Evolutionary conservation across 129 eudicot genomes (phyloP).

Genomic region (Pittosporum tobira): DNA sequence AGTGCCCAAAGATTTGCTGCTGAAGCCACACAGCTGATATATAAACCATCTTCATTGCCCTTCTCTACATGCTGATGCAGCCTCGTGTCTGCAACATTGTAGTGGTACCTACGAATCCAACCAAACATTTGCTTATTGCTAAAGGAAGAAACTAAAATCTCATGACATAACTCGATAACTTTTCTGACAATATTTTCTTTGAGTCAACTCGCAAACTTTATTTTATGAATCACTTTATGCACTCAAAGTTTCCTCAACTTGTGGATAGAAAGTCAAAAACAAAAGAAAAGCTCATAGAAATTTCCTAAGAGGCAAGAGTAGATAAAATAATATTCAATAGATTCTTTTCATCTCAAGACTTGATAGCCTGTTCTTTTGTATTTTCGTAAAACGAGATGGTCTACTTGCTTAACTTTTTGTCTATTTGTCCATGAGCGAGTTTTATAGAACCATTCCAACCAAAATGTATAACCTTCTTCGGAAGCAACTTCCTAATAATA

Average conservation of each 20-base stretch:
- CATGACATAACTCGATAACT: neutral
- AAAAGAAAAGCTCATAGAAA: too few relatives aligned
- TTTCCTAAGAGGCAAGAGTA: neutral
- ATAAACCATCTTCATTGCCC: conserved; percentile 84
- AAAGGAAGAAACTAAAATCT: neutral
- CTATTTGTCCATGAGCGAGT: too few relatives aligned
- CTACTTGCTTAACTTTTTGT: too few relatives aligned
- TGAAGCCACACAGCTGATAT: conserved; percentile 87
- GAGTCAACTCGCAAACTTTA: neutral
- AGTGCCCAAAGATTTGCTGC: conserved; percentile 86
- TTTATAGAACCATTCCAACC: too few relatives aligned
- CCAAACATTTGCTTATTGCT: neutral
- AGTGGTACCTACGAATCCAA: conserved; percentile 65
- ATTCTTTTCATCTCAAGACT: too few relatives aligned
- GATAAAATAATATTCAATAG: too few relatives aligned
- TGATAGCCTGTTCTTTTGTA: too few relatives aligned
- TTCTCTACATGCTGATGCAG: conserved; percentile 85
- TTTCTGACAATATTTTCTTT: neutral
- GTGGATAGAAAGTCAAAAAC: too few relatives aligned
- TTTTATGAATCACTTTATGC: neutral
- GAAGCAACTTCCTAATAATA: too few relatives aligned
- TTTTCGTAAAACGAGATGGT: too few relatives aligned
- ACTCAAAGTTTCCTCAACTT: too few relatives aligned
- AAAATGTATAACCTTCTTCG: too few relatives aligned
- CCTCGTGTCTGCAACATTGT: conserved; percentile 87